Evolutionary conservation across 2,329 filamentous ascomycete genomes (phyloP).

Genomic region (Drechslera avenae): DNA sequence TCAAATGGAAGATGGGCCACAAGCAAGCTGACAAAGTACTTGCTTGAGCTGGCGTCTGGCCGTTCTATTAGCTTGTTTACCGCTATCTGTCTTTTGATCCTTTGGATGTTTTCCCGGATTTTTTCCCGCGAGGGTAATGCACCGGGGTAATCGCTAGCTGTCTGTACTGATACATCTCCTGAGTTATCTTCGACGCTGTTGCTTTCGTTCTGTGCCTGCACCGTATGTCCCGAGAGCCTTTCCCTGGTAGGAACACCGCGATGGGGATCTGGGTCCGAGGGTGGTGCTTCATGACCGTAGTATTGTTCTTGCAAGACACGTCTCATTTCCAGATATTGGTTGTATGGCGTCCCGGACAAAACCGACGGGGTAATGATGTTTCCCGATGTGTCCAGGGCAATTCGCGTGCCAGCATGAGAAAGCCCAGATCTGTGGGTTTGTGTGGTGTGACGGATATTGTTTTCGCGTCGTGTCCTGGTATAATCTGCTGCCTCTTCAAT

Average conservation of each 20-base stretch:
- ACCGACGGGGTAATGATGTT: neutral
- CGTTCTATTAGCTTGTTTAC: no score
- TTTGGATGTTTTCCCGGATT: no score
- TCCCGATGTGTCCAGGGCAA: neutral
- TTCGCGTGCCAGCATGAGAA: constrained; percentile 1
- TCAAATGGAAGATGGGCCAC: no score
- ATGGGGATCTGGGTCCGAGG: neutral
- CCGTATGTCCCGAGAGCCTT: neutral
- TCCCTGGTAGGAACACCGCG: constrained; percentile 8
- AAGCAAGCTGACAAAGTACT: no score
- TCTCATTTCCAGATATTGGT: constrained; percentile 5
- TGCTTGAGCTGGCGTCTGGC: no score
- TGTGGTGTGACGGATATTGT: neutral
- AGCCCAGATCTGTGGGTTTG: neutral
- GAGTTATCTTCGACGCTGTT: no score
- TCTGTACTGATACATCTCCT: no score
- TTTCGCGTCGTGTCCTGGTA: no score
- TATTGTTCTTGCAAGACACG: constrained; percentile 1
- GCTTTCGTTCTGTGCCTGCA: neutral
- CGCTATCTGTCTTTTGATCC: no score
- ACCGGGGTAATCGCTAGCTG: no score
- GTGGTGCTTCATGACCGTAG: constrained; percentile 3
- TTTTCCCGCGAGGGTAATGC: no score
- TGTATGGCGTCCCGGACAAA: neutral
- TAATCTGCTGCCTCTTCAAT: neutral